phyloP scores from a whole-genome alignment of 768 basidiomycete species.

The Crucibulum laeve region DNA sequence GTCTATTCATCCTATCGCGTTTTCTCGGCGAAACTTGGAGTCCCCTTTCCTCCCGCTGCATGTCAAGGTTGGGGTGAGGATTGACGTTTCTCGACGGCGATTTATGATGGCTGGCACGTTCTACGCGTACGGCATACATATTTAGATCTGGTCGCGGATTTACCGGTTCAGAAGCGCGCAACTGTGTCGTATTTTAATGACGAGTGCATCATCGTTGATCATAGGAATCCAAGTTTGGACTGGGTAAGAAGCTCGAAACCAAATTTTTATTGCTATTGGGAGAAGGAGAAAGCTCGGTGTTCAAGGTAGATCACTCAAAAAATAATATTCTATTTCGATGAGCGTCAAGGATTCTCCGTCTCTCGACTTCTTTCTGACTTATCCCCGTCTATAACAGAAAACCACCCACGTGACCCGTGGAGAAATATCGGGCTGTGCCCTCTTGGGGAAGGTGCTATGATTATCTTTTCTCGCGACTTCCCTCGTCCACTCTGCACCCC shows the following conservation, averaged over 20 bases:
- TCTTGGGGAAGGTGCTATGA: background rate
- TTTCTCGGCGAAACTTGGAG: constrained; percentile 7
- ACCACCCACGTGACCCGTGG: constrained; percentile 5
- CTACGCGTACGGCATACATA: too few species aligned
- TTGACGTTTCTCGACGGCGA: background rate
- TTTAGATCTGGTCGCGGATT: too few species aligned
- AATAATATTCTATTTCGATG: background rate
- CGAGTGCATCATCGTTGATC: too few species aligned
- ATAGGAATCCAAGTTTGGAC: too few species aligned
- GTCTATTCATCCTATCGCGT: constrained; percentile 3
- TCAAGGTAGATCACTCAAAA: background rate
- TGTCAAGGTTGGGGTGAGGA: background rate
- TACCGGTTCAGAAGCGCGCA: too few species aligned
- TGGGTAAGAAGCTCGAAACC: too few species aligned
- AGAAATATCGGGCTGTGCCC: constrained; percentile 10
- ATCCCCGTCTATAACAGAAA: background rate
- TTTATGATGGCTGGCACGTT: background rate
- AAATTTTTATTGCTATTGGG: background rate
- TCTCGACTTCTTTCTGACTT: background rate
- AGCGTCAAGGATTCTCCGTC: background rate
- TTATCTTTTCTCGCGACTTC: background rate
- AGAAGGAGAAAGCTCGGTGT: constrained; percentile 3
- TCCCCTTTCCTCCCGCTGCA: background rate
- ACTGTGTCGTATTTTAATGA: too few species aligned
- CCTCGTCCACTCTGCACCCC: too few species aligned